Evolutionary conservation across 371 early-diverging fungal species (phyloP), one percentile per base, ranked within the genome.

Genomic region (Dichotomocladium elegans): DNA sequence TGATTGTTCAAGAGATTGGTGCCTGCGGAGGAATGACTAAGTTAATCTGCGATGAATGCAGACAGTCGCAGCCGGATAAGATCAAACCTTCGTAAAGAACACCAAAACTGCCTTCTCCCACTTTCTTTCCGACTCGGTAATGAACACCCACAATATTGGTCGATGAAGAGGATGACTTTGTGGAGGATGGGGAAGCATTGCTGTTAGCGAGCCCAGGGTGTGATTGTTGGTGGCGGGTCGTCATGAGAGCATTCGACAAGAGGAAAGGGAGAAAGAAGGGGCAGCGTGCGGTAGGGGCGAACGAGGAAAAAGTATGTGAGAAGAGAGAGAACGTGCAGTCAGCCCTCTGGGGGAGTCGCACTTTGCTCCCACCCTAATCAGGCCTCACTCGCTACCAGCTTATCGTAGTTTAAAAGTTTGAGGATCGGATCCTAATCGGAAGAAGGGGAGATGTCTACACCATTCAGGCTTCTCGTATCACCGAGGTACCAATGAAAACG

Each of bases 81-180:
- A 17, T 34, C 0, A 37, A 17, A 86, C 98, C 98, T 87, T 96
- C 95, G 70, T 96, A 96, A 55, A 98, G 92, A 56, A 95, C 89
- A 42, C 98, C 98, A 80, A 98, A 98, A 58, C 89, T 88, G 34
- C 98, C 98, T 70, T 96, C 97, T 35, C 97, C 98, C 64, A 98
- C 88, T 73, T 93, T 94, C 69, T 89, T 90, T 44, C 95, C 96
- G 11, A 98, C 94, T 62, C 84, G 86, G 72, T 92, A 98, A 70
- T 96, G 97, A 11, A 90, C 91, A 19, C 98, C 98, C 12, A 98
- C 94, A 43, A 84, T 79, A 35, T 83, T 83, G 47, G 80, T 48
- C 35, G 49, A 48, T 7, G 24, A 27, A 5, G 49, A 30, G 14
- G 49, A n/a, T 33, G 49, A 48, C 14, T 48, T 48, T 35, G 49